A percentile compares a stretch with the other conserved stretches of the same genome.
phyloP scores from a whole-genome alignment of 768 basidiomycete species.

The Cantharellus cinnabarinus region DNA sequence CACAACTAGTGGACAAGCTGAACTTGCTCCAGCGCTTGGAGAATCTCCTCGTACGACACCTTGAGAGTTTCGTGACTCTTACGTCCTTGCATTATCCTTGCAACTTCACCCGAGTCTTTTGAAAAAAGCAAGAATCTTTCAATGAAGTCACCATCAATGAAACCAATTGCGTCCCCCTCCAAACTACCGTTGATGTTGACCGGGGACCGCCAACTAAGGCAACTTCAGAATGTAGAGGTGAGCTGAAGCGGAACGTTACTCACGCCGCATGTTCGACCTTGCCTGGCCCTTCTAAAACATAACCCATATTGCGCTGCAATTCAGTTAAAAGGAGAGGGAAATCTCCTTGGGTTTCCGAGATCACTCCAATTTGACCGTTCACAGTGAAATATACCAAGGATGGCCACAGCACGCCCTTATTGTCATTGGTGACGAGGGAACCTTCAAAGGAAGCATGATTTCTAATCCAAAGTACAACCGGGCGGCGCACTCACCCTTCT shows the following conservation, averaged over 20 bases:
- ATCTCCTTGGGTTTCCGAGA: slow-evolving; percentile 37
- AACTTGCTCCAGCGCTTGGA: slow-evolving; percentile 23
- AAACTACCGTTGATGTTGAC: slow-evolving; percentile 28
- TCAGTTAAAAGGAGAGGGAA: slow-evolving; percentile 39
- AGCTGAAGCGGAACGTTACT: slow-evolving; percentile 7
- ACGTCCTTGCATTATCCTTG: no score
- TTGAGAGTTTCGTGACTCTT: slow-evolving; percentile 18
- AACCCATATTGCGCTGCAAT: slow-evolving; percentile 56
- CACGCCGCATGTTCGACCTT: slow-evolving; percentile 43
- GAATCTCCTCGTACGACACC: slow-evolving; percentile 23
- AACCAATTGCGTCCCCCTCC: slow-evolving; percentile 39
- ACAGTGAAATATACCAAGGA: slow-evolving; percentile 58
- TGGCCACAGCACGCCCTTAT: slow-evolving; percentile 25
- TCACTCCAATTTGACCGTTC: slow-evolving; percentile 55
- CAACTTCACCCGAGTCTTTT: no score
- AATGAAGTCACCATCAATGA: slow-evolving; percentile 77
- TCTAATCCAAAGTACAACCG: background rate
- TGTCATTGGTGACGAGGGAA: slow-evolving; percentile 2
- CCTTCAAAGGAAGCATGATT: background rate
- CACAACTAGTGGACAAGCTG: slow-evolving; percentile 21
- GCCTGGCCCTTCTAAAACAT: slow-evolving; percentile 30
- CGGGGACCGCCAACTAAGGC: slow-evolving; percentile 46
- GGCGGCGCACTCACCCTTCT: slow-evolving; percentile 28
- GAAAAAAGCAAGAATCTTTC: slow-evolving; percentile 35
- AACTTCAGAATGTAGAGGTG: no score